These are phyloP conservation scores for Biscogniauxia marginata DNA, from an alignment of 2,329 filamentous ascomycete genomes.

Conservation along the genomic window DNA sequence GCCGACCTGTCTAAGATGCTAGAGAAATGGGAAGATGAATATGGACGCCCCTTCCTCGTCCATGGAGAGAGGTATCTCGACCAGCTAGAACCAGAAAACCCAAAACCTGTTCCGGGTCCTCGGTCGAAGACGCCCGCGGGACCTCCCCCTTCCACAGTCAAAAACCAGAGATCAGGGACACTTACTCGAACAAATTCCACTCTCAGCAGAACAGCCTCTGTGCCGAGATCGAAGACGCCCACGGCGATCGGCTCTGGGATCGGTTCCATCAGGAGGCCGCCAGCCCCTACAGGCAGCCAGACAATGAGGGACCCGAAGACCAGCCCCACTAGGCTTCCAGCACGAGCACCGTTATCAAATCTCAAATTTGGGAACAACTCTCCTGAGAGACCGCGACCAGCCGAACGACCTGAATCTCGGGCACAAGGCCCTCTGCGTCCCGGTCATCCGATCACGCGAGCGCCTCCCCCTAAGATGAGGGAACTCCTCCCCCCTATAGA, in stretches of 20 bases:
- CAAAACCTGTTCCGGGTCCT: constrained; percentile 58
- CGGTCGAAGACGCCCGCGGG: constrained; percentile 75
- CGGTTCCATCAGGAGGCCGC: constrained; percentile 34
- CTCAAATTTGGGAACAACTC: constrained; percentile 75
- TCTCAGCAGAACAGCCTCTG: constrained; percentile 34
- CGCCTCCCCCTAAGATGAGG: constrained; percentile 89
- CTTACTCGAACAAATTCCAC: constrained; percentile 39
- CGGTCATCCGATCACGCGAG: constrained; percentile 56
- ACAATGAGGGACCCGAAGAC: constrained; percentile 35
- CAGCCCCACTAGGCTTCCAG: constrained; percentile 69
- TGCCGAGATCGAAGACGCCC: constrained; percentile 54
- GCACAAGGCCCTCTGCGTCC: constrained; percentile 47
- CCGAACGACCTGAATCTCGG: constrained; percentile 36
- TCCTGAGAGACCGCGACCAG: constrained; percentile 64
- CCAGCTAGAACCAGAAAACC: constrained; percentile 65
- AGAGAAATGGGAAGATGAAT: constrained; percentile 89
- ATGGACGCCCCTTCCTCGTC: constrained; percentile 87
- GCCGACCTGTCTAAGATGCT: constrained; percentile 79
- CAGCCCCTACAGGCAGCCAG: constrained; percentile 25
- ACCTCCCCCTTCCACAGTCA: constrained; percentile 49
- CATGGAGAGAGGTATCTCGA: constrained; percentile 91
- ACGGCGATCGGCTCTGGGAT: constrained; percentile 37
- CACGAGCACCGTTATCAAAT: constrained; percentile 66
- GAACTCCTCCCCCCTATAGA: constrained; percentile 61
- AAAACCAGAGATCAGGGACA: constrained; percentile 34